Percentiles rank a stretch among this genome's conserved stretches.
Conservation (phyloP, 2,329 filamentous ascomycete species). For the Pseudogymnoascus sp. region DNA sequence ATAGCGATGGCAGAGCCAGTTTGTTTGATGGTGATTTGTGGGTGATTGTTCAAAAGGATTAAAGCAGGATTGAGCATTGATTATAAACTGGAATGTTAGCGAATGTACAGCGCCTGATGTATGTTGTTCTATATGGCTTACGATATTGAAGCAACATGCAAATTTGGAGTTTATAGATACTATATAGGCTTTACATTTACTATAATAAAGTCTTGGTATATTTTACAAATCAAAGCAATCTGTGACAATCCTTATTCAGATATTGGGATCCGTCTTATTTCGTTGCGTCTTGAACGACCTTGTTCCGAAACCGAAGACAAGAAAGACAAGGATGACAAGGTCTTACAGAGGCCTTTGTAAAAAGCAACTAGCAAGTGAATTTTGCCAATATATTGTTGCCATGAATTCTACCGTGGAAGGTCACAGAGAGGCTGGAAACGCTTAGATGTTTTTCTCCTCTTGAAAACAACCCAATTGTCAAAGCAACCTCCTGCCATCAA, state of each 20-base stretch:
- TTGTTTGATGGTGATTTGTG: neutral
- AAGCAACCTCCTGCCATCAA: neutral
- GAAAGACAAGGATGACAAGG: neutral
- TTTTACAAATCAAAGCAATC: neutral
- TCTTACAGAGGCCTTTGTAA: neutral
- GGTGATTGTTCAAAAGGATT: neutral
- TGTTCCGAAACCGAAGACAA: neutral
- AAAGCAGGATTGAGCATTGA: neutral
- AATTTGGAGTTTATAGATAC: neutral
- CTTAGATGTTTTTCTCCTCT: neutral
- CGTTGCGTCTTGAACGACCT: neutral
- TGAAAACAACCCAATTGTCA: neutral
- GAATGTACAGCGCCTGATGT: neutral
- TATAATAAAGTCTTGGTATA: neutral
- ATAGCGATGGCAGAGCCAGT: neutral
- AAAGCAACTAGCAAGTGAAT: neutral
- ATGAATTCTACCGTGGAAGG: neutral
- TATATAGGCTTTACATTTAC: neutral
- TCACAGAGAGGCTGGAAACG: neutral
- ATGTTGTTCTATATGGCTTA: neutral
- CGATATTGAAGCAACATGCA: neutral
- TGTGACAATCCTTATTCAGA: neutral
- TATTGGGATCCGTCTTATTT: neutral
- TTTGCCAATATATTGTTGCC: neutral
- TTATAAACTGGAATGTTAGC: neutral